phyloP scores from a whole-genome alignment of 495 filamentous ascomycete genomes.

The Rhizodiscina lignyota region DNA sequence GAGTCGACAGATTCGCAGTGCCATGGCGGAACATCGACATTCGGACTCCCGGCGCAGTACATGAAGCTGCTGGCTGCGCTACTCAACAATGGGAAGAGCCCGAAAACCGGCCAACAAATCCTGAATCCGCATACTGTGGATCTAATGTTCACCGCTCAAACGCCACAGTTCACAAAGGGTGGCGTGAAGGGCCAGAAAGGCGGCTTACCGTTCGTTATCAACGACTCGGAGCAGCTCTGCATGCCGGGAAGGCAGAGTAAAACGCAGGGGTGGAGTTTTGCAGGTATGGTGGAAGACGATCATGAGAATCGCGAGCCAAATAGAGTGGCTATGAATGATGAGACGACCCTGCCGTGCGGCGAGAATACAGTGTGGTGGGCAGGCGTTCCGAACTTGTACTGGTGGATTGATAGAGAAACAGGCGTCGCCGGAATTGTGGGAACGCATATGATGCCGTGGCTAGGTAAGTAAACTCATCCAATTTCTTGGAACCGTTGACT shows the following conservation, averaged over 20 bases:
- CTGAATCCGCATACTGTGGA: slow-evolving; percentile 34
- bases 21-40: too few relatives aligned
- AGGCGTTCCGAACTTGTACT: slow-evolving; percentile 43
- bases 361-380: slow-evolving; percentile 34
- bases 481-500: too few relatives aligned
- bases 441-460: slow-evolving; percentile 43
- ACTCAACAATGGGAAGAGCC: slow-evolving; percentile 21
- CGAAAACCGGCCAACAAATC: slow-evolving; percentile 29
- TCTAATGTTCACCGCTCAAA: slow-evolving; percentile 44
- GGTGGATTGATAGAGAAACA: slow-evolving; percentile 42
- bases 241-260: slow-evolving; percentile 29
- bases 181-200: slow-evolving; percentile 21
- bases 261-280: slow-evolving; percentile 43
- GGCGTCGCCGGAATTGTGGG: slow-evolving; percentile 42
- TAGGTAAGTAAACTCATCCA: too few relatives aligned
- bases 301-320: slow-evolving; percentile 34
- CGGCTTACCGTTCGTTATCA: slow-evolving; percentile 21
- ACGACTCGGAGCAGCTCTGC: too few relatives aligned
- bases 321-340: too few relatives aligned
- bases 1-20: too few relatives aligned
- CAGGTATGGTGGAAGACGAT: slow-evolving; percentile 27
- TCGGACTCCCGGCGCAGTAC: too few relatives aligned
- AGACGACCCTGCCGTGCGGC: too few relatives aligned
- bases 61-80: slow-evolving; percentile 18
- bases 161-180: slow-evolving; percentile 35